A percentile compares a stretch with the other conserved stretches of the same genome.
Evolutionary conservation across 2,329 filamentous ascomycete species (phyloP).

Genomic region (Stagonosporopsis tanaceti): DNA sequence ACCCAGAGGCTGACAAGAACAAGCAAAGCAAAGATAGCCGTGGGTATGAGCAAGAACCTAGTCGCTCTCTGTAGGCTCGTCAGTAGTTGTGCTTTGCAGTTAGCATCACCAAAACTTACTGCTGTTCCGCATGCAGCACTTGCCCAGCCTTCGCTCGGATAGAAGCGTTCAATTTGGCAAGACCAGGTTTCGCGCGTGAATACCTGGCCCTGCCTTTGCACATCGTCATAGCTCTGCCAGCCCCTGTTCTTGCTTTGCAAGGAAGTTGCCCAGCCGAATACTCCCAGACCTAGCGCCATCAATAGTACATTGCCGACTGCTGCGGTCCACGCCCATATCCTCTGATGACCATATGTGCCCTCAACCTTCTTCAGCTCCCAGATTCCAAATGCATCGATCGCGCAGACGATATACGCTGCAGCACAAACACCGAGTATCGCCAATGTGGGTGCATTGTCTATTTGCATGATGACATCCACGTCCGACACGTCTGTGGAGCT

Average conservation of each 20-base stretch:
- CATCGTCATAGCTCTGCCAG: constrained; percentile 32
- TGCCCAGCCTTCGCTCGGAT: constrained; percentile 32
- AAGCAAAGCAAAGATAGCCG: constrained; percentile 30
- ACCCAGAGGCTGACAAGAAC: constrained; percentile 31
- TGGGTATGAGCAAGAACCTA: constrained; percentile 34
- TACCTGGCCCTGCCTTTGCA: constrained; percentile 18
- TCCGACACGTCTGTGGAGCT: constrained; percentile 5
- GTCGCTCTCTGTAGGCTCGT: constrained; percentile 29
- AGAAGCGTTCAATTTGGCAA: constrained; percentile 36
- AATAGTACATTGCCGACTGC: constrained; percentile 27
- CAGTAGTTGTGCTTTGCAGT: neutral
- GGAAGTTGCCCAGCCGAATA: constrained; percentile 33
- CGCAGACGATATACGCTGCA: constrained; percentile 27
- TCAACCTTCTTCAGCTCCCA: constrained; percentile 43
- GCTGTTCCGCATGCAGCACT: constrained; percentile 34
- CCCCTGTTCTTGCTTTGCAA: constrained; percentile 25
- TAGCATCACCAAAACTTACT: constrained; percentile 16
- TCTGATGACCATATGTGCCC: constrained; percentile 31
- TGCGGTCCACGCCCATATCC: constrained; percentile 39
- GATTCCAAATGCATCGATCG: constrained; percentile 32
- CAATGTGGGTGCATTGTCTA: constrained; percentile 23
- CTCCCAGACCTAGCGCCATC: constrained; percentile 26
- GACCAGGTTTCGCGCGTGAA: constrained; percentile 40
- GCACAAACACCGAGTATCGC: constrained; percentile 31
- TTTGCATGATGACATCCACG: constrained; percentile 23